Percentiles rank a stretch among this genome's conserved stretches.
Evolutionary conservation across 2,329 filamentous ascomycete species (phyloP).

Genomic region (Neofusicoccum parvum): DNA sequence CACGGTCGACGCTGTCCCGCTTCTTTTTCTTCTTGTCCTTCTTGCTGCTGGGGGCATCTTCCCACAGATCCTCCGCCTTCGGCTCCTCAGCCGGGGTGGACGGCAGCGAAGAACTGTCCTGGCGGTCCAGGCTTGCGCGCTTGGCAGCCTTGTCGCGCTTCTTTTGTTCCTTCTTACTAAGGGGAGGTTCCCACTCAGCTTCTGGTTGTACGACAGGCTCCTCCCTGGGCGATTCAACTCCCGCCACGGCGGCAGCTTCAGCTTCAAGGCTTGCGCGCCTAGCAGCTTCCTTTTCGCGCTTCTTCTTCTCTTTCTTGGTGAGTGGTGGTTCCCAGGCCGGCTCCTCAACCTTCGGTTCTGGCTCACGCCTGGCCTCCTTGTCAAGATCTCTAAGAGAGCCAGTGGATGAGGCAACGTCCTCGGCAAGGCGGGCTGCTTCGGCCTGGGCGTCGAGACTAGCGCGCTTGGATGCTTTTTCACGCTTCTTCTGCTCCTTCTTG

Average conservation of each 20-base stretch:
- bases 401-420: slow-evolving; percentile 4
- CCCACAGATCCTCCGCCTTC: slow-evolving; percentile 11
- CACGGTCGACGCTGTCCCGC: slow-evolving; percentile 36
- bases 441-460: slow-evolving; percentile 28
- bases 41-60: slow-evolving; percentile 25
- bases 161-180: slow-evolving; percentile 30
- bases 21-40: slow-evolving; percentile 37
- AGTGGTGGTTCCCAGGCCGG: slow-evolving; percentile 37
- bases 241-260: slow-evolving; percentile 27
- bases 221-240: background rate
- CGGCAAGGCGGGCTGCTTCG: slow-evolving; percentile 23
- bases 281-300: slow-evolving; percentile 46
- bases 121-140: slow-evolving; percentile 3
- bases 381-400: background rate
- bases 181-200: slow-evolving; percentile 12
- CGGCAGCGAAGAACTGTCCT: slow-evolving; percentile 9
- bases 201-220: slow-evolving; percentile 37
- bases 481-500: slow-evolving; percentile 31
- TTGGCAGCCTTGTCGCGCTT: slow-evolving; percentile 28
- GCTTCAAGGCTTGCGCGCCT: slow-evolving; percentile 32
- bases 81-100: slow-evolving; percentile 24
- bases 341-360: slow-evolving; percentile 16
- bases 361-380: background rate
- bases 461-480: slow-evolving; percentile 25
- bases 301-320: slow-evolving; percentile 42